A percentile compares a stretch with the other conserved stretches of the same genome.
phyloP scores from a whole-genome alignment of 2,329 filamentous ascomycete species.

The Aspergillus candidus region DNA sequence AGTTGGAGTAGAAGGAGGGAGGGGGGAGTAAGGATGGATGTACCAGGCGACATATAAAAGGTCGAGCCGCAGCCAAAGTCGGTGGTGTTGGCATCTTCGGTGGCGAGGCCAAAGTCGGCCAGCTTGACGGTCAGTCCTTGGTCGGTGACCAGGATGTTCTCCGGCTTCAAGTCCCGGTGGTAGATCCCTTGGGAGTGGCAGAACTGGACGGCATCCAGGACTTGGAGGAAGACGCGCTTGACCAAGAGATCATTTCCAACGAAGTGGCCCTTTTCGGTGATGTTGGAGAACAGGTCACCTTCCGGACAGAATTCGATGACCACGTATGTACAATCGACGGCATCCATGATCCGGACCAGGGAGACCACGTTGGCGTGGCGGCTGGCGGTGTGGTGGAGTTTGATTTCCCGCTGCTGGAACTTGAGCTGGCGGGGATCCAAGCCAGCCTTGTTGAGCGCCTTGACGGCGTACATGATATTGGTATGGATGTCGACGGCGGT shows the following conservation, averaged over 20 bases:
- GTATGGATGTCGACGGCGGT: slow-evolving; percentile 77
- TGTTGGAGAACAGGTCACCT: slow-evolving; percentile 94
- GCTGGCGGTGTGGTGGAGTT: slow-evolving; percentile 82
- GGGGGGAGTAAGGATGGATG: slow-evolving; percentile 28
- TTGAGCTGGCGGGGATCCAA: slow-evolving; percentile 79
- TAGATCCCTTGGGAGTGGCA: slow-evolving; percentile 93
- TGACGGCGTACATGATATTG: slow-evolving; percentile 82
- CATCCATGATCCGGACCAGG: slow-evolving; percentile 87
- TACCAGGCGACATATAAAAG: slow-evolving; percentile 99
- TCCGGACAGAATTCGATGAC: slow-evolving; percentile 96
- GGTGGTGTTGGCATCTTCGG: slow-evolving; percentile 71
- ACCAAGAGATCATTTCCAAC: slow-evolving; percentile 85
- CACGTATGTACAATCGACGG: slow-evolving; percentile 87
- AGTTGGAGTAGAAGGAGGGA: neutral
- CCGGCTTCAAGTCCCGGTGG: slow-evolving; percentile 94
- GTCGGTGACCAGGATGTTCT: slow-evolving; percentile 93
- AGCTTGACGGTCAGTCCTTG: slow-evolving; percentile 86
- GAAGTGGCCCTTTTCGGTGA: slow-evolving; percentile 90
- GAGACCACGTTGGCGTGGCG: slow-evolving; percentile 90
- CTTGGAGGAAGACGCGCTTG: slow-evolving; percentile 84
- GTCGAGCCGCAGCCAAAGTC: slow-evolving; percentile 98
- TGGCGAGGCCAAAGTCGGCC: slow-evolving; percentile 95
- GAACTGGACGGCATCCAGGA: slow-evolving; percentile 91
- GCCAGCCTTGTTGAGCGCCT: slow-evolving; percentile 91
- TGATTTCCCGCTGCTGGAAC: slow-evolving; percentile 91